Conservation (phyloP, 768 basidiomycete species). For the Nidula microcarpa region DNA sequence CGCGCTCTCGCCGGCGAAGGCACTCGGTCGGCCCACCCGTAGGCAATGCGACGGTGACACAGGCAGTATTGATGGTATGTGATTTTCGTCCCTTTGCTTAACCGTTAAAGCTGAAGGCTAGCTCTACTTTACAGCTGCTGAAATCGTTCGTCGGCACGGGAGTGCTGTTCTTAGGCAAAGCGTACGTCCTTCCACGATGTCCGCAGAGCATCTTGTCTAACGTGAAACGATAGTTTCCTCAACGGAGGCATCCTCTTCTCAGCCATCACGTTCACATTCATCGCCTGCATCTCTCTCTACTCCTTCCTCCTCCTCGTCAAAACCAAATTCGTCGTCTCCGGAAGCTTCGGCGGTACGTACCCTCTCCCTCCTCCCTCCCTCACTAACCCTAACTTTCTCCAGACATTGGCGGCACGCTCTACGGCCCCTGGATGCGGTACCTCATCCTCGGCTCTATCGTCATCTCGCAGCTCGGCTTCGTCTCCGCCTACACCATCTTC, state of each 20-base stretch:
- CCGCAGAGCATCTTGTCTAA: conserved; percentile 1
- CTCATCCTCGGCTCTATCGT: conserved; percentile 85
- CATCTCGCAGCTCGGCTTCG: conserved; percentile 87
- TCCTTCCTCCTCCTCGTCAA: conserved; percentile 90
- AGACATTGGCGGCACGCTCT: conserved; percentile 93
- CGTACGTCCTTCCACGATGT: conserved; percentile 41
- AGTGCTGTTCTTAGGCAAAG: conserved; percentile 93
- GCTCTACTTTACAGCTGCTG: conserved; percentile 51
- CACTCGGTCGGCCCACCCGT: conserved; percentile 56
- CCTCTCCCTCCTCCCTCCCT: background rate
- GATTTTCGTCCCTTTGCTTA: background rate
- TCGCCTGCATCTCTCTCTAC: conserved; percentile 85
- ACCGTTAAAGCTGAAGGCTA: background rate
- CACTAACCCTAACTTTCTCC: conserved; percentile 1
- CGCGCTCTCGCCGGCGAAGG: conserved; percentile 51
- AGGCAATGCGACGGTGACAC: conserved; percentile 87
- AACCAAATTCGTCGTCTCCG: conserved; percentile 84
- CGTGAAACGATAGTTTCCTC: conserved; percentile 60
- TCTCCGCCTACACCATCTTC: conserved; percentile 91
- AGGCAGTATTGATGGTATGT: conserved; percentile 89
- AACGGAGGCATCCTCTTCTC: conserved; percentile 97
- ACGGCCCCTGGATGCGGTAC: conserved; percentile 92
- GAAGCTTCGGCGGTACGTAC: conserved; percentile 84
- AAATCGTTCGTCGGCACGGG: conserved; percentile 97
- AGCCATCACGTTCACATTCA: conserved; percentile 64